A percentile compares a stretch with the other conserved stretches of the same genome.
phyloP scores from a whole-genome alignment of 345 rosid genomes.

The Camelina sativa region DNA sequence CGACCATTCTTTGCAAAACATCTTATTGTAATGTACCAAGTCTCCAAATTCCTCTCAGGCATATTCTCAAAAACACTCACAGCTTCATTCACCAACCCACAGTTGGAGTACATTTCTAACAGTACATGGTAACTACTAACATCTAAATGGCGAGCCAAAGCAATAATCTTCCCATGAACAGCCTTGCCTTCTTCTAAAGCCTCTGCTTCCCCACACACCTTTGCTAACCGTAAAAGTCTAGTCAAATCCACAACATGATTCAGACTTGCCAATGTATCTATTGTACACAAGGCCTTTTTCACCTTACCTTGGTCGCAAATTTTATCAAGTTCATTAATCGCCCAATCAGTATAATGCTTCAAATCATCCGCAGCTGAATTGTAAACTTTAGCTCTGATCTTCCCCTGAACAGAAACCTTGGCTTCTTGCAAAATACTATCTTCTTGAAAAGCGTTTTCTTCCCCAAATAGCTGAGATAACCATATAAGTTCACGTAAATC shows the following conservation, averaged over 20 bases:
- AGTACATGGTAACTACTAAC: conserved; percentile 53
- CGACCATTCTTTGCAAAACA: conserved; percentile 73
- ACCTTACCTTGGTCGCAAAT: conserved; percentile 62
- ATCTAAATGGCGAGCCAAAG: conserved; percentile 44
- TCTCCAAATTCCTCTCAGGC: conserved; percentile 55
- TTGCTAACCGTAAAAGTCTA: conserved; percentile 55
- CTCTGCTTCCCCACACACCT: conserved; percentile 65
- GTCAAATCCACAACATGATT: conserved; percentile 54
- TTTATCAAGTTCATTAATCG: conserved; percentile 53
- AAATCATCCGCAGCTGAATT: conserved; percentile 45
- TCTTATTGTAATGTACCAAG: conserved; percentile 70
- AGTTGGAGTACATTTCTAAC: conserved; percentile 71
- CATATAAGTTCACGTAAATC: conserved; percentile 52
- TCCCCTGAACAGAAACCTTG: conserved; percentile 30
- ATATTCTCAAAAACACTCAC: conserved; percentile 56
- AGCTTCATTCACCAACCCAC: conserved; percentile 62
- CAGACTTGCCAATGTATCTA: conserved; percentile 51
- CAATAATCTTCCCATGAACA: conserved; percentile 55
- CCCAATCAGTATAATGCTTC: not conserved
- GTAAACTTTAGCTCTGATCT: conserved; percentile 42
- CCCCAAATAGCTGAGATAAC: conserved; percentile 64
- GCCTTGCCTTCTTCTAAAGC: conserved; percentile 65
- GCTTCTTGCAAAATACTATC: conserved; percentile 62
- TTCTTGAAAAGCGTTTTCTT: conserved; percentile 53
- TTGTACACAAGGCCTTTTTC: conserved; percentile 59